These are phyloP conservation scores for Podospora fimiseda DNA, from an alignment of 495 filamentous ascomycete genomes.

Conservation along the genomic window DNA sequence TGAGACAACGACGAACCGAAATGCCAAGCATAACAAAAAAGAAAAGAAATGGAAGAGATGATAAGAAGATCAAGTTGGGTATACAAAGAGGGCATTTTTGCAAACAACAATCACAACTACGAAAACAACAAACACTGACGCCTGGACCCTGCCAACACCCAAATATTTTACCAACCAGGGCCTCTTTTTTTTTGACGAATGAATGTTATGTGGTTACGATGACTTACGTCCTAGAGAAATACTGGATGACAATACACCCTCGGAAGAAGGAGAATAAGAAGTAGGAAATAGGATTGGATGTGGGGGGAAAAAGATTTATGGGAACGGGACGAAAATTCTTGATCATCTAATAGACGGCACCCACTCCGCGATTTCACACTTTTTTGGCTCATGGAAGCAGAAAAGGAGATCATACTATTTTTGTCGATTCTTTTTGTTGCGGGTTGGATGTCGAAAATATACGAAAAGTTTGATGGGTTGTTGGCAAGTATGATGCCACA, in stretches of 20 bases:
- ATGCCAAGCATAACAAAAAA: background rate
- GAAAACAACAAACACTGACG: background rate
- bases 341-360: conserved; percentile 13
- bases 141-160: no score
- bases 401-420: no score
- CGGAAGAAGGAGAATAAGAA: no score
- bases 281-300: no score
- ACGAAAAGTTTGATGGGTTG: no score
- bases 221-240: conserved; percentile 35
- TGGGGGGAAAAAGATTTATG: no score
- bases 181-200: conserved; percentile 15
- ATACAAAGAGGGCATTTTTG: background rate
- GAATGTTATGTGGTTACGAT: conserved; percentile 37
- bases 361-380: conserved; percentile 1
- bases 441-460: no score
- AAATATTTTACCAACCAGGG: conserved; percentile 4
- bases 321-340: no score
- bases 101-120: background rate
- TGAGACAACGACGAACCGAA: background rate
- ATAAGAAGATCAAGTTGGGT: background rate
- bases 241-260: conserved; percentile 20
- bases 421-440: no score
- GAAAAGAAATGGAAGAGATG: background rate
- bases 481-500: no score
- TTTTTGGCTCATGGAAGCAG: no score